Base-by-base conservation (phyloP, 805 yeast species). In the Saccharomycopsis fermentans region DNA sequence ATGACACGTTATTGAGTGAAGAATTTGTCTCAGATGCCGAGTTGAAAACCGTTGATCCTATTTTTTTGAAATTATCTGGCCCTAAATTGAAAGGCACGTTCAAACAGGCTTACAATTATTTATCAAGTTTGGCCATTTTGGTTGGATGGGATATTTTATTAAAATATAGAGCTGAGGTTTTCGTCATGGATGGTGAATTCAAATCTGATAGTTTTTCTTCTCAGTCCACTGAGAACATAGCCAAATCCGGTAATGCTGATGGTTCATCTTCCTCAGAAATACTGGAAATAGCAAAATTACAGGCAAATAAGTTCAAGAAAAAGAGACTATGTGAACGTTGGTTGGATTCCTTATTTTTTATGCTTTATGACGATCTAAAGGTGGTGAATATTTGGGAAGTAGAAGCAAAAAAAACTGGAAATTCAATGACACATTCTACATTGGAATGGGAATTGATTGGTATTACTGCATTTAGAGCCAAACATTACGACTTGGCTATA, bases 71-170 rank as follows among this genome's bases (percentile, higher is more conserved):
- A 53, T 74, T 83, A 55, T 82, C 82, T 16, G 81, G 80, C 11
- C 74, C 81, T 0, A 67, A 70, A 19, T 68, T 83, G 29, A 74
- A 77, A 51, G 80, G 83, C 4, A 81, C 87, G 1, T 80, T 81
- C 61, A 71, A 73, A 34, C 72, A 71, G 56, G 88, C 87, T 0
- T 92, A 89, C 68, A 84, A 83, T 50, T 70, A 90, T 58, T 70
- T 92, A 58, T 82, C 95, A 4, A 74, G 81, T 8, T 78, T 94
- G 63, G 81, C 84, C 2, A 78, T 84, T 19, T 71, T 77, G 26
- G 74, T 84, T 47, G 97, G 97, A 3, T 92, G 99, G 99, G 89
- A 88, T 64, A 80, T 78, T 37, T 70, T 90, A 37, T 75, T 91
- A 63, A 74, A 75, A 58, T 66, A 84, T 40, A 81, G 96, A 59